Evolutionary conservation across 2,329 filamentous ascomycete species (phyloP).

Genomic region (Fulvia fulva): DNA sequence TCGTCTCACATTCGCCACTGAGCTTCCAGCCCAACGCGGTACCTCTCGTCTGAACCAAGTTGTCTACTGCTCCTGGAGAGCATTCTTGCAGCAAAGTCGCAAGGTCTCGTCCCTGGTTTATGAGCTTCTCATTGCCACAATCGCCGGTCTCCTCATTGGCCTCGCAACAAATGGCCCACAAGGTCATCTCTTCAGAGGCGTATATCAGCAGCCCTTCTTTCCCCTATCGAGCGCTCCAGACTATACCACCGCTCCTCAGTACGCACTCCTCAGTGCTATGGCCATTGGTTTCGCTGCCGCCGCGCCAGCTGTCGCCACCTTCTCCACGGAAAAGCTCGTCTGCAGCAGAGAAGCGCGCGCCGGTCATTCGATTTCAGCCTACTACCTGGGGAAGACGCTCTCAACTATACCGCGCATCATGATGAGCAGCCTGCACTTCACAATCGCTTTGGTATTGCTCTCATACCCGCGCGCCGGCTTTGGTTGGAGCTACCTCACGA

Average conservation of each 20-base stretch:
- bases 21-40: conserved; percentile 35
- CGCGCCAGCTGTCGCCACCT: too few species aligned
- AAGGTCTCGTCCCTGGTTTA: conserved; percentile 50
- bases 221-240: conserved; percentile 44
- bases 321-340: too few species aligned
- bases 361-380: too few species aligned
- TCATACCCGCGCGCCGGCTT: conserved; percentile 42
- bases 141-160: conserved; percentile 54
- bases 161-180: conserved; percentile 43
- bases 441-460: conserved; percentile 26
- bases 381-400: too few species aligned
- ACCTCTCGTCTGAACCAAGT: conserved; percentile 48
- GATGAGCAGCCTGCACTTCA: too few species aligned
- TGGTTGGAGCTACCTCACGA: conserved; percentile 30
- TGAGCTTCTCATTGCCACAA: conserved; percentile 51
- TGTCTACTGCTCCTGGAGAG: conserved; percentile 51
- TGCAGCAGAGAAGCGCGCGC: too few species aligned
- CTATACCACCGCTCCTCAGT: too few species aligned
- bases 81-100: conserved; percentile 56
- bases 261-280: too few species aligned
- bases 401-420: too few species aligned
- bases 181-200: conserved; percentile 25
- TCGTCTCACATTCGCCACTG: too few species aligned
- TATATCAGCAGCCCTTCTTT: conserved; percentile 33
- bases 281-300: too few species aligned